Conservation (phyloP, 495 filamentous ascomycete genomes). For the Podospora didyma region DNA sequence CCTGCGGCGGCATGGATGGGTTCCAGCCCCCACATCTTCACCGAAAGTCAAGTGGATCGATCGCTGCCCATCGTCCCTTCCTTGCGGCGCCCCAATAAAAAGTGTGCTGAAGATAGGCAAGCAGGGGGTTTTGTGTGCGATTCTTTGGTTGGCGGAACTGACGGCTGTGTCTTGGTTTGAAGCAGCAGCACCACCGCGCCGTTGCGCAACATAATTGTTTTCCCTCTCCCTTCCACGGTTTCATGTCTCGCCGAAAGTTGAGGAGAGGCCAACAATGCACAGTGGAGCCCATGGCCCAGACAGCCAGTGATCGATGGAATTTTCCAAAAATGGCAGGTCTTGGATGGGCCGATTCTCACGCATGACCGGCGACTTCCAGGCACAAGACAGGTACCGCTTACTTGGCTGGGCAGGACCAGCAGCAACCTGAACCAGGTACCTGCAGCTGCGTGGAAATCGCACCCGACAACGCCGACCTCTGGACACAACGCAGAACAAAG, state of each 20-base stretch:
- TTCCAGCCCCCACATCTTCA: no score
- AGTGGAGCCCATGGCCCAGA: no score
- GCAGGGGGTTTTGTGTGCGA: not conserved
- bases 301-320: not conserved
- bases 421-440: not conserved
- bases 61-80: no score
- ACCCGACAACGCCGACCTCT: not conserved
- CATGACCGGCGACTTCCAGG: conserved; percentile 8
- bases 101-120: not conserved
- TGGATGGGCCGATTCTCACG: not conserved
- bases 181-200: not conserved
- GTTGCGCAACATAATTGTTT: not conserved
- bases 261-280: no score
- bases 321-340: not conserved
- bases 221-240: not conserved
- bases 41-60: no score
- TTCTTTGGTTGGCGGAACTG: not conserved
- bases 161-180: conserved; percentile 5
- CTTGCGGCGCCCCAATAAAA: not conserved
- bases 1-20: no score
- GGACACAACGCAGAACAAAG: not conserved
- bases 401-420: conserved; percentile 2
- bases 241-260: no score
- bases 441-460: not conserved
- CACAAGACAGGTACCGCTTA: conserved; percentile 14